These are phyloP conservation scores for Erysimum cheiri DNA, from an alignment of 441 rosid species.

Conservation along the genomic window DNA sequence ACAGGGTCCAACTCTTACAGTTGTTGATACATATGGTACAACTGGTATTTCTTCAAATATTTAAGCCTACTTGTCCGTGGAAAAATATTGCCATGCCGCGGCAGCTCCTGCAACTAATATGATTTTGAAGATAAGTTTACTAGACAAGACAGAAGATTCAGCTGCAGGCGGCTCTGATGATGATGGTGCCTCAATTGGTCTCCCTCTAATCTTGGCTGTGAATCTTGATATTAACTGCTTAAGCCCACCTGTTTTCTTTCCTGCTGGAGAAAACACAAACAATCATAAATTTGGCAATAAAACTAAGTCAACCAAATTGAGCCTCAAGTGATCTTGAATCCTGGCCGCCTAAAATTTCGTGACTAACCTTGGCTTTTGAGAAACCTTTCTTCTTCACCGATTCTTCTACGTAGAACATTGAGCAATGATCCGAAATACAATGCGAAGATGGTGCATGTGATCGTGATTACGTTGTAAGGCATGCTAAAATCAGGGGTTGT, in stretches of 20 bases:
- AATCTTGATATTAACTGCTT: conserved; percentile 54
- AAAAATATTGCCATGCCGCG: conserved; percentile 68
- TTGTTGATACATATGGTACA: conserved; percentile 36
- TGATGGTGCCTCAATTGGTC: conserved; percentile 44
- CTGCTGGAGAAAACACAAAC: conserved; percentile 51
- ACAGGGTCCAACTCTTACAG: conserved; percentile 26
- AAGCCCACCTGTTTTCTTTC: conserved; percentile 50
- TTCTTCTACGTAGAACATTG: conserved; percentile 79
- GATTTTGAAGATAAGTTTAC: conserved; percentile 63
- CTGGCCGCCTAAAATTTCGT: background rate
- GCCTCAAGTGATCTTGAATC: conserved; percentile 3
- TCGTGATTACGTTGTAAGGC: conserved; percentile 98
- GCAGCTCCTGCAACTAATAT: conserved; percentile 69
- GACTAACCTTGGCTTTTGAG: conserved; percentile 70
- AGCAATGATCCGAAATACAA: conserved; percentile 91
- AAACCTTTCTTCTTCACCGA: conserved; percentile 80
- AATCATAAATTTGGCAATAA: conserved; percentile 35
- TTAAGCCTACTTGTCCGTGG: conserved; percentile 39
- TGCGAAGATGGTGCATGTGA: conserved; percentile 94
- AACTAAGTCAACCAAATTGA: background rate
- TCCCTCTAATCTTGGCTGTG: conserved; percentile 71
- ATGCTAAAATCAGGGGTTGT: conserved; percentile 99
- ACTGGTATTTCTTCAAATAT: conserved; percentile 14
- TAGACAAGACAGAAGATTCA: conserved; percentile 51
- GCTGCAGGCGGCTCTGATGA: conserved; percentile 34